Evolutionary conservation across 1,284 basidiomycete genomes (phyloP), one percentile per base, ranked within the genome.

Genomic region (Tylopilus sp.): DNA sequence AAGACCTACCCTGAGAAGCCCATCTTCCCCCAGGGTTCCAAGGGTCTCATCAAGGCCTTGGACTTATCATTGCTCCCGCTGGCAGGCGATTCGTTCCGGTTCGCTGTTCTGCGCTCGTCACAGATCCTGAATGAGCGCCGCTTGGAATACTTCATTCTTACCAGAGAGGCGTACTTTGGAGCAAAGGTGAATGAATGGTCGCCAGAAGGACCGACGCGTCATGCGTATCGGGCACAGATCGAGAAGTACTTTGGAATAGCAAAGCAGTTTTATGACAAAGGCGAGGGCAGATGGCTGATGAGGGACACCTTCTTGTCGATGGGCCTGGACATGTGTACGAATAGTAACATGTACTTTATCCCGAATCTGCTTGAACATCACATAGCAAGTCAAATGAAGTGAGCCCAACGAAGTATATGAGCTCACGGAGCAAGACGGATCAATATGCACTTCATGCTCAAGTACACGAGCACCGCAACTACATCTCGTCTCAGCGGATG

Each of bases 401-500:
- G 41, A 44, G 9, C 41, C 18, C 18, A 22, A 19, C 16, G 6
- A 29, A 29, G 29, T 29, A 29, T 9, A 44, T 44, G 44, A n/a
- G 44, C 44, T 47, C n/a, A n/a, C n/a, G n/a, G 29, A 36, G 16
- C 36, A 36, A 52, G 38, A 52, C 47, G n/a, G 32, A 5, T 29
- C 49, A 18, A 18, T 15, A 49, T 49, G 12, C 47, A 49, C 12
- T 13, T 49, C 24, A n/a, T 41, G 47, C 56, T 53, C 54, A n/a
- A 33, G 51, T 24, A 29, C 10, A 53, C 62, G 66, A 60, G 67
- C 16, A 86, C 86, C 81, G 92, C 86, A 89, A 15, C 80, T 95
- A 41, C 92, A 95, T 73, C 69, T 95, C 47, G 95, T 95, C 79
- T 79, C 79, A 47, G 81, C 67, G 56, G 70, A 80, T 18, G 89